These are phyloP conservation scores for Misopates orontium DNA, from an alignment of 257 asterid species.

Conservation along the genomic window DNA sequence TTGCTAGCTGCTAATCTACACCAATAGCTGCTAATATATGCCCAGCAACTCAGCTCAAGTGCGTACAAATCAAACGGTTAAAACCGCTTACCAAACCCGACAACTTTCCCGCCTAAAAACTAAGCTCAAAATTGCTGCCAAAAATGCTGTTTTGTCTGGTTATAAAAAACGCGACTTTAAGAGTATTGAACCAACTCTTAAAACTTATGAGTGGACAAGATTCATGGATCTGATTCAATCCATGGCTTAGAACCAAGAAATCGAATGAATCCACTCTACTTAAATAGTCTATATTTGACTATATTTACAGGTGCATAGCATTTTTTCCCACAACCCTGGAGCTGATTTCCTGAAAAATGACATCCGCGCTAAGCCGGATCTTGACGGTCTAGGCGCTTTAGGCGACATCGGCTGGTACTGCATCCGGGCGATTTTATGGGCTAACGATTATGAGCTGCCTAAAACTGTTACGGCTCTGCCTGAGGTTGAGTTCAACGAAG, in stretches of 20 bases:
- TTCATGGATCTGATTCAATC: no score
- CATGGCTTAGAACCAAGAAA: neutral
- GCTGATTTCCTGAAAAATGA: constrained; percentile 32
- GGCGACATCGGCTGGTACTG: constrained; percentile 46
- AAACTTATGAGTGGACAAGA: no score
- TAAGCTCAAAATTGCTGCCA: no score
- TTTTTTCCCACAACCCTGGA: constrained; percentile 27
- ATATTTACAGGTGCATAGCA: constrained; percentile 32
- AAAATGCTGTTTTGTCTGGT: no score
- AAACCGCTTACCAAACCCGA: no score
- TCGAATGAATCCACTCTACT: neutral
- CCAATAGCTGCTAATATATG: no score
- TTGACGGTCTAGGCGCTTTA: constrained; percentile 38
- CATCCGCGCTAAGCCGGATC: constrained; percentile 44
- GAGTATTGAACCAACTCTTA: no score
- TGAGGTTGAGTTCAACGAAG: constrained; percentile 31
- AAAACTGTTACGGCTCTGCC: constrained; percentile 28
- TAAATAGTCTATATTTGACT: neutral
- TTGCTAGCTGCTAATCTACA: no score
- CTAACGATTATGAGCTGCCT: constrained; percentile 36
- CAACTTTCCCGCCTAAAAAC: no score
- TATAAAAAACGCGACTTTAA: no score
- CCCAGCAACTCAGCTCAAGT: no score
- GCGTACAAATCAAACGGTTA: no score
- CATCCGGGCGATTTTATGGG: constrained; percentile 39